Base-by-base conservation (phyloP, 2,329 filamentous ascomycete genomes). In the Fusarium domesticum region DNA sequence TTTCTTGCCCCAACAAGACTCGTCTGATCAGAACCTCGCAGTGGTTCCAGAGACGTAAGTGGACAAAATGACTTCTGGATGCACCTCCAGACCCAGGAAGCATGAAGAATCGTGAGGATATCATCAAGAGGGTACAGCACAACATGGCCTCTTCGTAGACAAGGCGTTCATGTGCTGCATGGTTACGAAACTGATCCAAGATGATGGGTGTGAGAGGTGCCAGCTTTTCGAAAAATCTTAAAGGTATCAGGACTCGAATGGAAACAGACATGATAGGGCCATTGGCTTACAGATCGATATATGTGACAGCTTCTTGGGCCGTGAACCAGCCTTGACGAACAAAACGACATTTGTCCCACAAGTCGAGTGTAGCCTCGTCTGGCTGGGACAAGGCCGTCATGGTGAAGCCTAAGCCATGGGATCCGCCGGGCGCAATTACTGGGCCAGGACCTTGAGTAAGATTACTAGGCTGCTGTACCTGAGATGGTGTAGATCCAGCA, bases 301-400 rank as follows among this genome's bases (percentile, higher is more conserved):
- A 59, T 3, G 56, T 58, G 14, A 59, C 56, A 14, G 56, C 57
- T n/a, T 59, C 57, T 41, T 59, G 56, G 3, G 52, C 57, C 0
- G 57, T 59, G 8, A 59, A 59, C 47, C 53, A 59, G 3, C 57
- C 57, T 30, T 59, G 54, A 1, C 57, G 51, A 4, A 59, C 55
- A 10, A 60, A 58, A 3, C 56, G 54, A 31, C 54, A 53, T 34
- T 53, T 60, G 23, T 59, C 57, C 53, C 55, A 57, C 18, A 60
- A 23, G 18, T 58, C 51, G 2, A 61, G 51, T 12, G 38, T 48
- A 6, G 35, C 41, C 18, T 59, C 56, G 3, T 44, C 43, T 1
- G 56, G 50, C 15, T 58, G 47, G 1, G 56, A 59, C 5, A 59
- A 37, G 6, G 20, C 25, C 2, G 43, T 50, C 7, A 51, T 50